These are phyloP conservation scores for button mushroom (Agaricus bisporus) DNA, from an alignment of 768 basidiomycete species.

Conservation along the genomic window DNA sequence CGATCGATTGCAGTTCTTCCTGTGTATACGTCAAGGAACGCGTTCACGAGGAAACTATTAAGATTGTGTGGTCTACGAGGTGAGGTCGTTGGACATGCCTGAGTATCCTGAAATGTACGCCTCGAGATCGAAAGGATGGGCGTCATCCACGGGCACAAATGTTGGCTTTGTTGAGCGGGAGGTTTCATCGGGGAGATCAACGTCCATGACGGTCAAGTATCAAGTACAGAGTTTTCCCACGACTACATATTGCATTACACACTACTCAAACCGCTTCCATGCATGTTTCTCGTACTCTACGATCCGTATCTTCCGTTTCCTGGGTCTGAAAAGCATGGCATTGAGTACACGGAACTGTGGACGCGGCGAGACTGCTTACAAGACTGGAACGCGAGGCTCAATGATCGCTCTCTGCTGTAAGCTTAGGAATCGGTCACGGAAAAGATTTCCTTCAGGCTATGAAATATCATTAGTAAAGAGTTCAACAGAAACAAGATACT, in stretches of 20 bases:
- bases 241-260: conserved; percentile 1
- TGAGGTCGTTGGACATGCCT: conserved; percentile 34
- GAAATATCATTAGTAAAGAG: conserved; percentile 2
- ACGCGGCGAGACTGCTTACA: conserved; percentile 37
- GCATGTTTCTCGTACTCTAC: conserved; percentile 76
- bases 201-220: conserved; percentile 28
- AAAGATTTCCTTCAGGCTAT: conserved; percentile 91
- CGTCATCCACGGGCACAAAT: conserved; percentile 58
- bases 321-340: conserved; percentile 32
- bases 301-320: conserved; percentile 41
- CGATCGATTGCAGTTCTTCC: conserved; percentile 77
- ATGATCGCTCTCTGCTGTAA: conserved; percentile 83
- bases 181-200: conserved; percentile 31
- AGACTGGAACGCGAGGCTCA: conserved; percentile 76
- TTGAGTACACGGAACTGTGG: neutral
- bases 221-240: conserved; percentile 13
- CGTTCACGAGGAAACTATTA: neutral
- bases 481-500: neutral
- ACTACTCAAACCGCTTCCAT: conserved; percentile 65
- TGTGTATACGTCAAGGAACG: conserved; percentile 17
- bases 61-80: neutral
- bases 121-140: conserved; percentile 86
- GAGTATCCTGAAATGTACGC: conserved; percentile 70
- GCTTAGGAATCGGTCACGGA: conserved; percentile 83
- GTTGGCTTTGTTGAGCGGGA: conserved; percentile 18